phyloP scores from a whole-genome alignment of 2,329 filamentous ascomycete species.

The Phaeophleospora eucalypticola region DNA sequence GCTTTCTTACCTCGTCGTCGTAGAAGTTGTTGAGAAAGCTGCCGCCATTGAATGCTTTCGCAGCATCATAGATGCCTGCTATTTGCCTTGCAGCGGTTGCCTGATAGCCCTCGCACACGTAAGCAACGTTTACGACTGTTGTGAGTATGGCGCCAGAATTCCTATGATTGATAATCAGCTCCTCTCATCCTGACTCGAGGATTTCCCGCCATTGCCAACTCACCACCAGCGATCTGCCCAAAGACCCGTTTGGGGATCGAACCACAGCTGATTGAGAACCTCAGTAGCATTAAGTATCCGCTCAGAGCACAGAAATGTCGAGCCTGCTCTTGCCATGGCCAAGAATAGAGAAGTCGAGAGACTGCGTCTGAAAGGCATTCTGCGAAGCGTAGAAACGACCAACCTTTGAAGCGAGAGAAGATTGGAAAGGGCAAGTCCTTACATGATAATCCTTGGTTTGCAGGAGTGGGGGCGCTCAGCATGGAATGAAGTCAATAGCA shows the following conservation, averaged over 20 bases:
- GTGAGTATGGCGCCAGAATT: conserved; percentile 66
- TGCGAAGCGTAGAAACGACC: no score
- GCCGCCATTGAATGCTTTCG: conserved; percentile 15
- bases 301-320: not conserved
- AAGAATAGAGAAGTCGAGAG: no score
- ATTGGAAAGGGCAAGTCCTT: no score
- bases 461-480: no score
- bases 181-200: not conserved
- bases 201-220: not conserved
- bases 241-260: not conserved
- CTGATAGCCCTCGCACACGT: conserved; percentile 34
- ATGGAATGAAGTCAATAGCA: no score
- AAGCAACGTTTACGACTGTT: conserved; percentile 53
- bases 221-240: conserved; percentile 55
- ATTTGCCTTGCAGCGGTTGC: conserved; percentile 39
- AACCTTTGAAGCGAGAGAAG: no score
- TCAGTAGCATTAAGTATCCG: conserved; percentile 12
- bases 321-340: not conserved
- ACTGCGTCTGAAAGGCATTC: no score
- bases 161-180: conserved; percentile 36
- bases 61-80: conserved; percentile 38
- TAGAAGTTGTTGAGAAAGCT: conserved; percentile 45
- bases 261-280: conserved; percentile 15
- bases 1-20: conserved; percentile 40
- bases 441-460: no score